Percentiles rank a stretch among this genome's conserved stretches.
Evolutionary conservation across 2,329 filamentous ascomycete genomes (phyloP).

Genomic region (Aspergillus caelatus): DNA sequence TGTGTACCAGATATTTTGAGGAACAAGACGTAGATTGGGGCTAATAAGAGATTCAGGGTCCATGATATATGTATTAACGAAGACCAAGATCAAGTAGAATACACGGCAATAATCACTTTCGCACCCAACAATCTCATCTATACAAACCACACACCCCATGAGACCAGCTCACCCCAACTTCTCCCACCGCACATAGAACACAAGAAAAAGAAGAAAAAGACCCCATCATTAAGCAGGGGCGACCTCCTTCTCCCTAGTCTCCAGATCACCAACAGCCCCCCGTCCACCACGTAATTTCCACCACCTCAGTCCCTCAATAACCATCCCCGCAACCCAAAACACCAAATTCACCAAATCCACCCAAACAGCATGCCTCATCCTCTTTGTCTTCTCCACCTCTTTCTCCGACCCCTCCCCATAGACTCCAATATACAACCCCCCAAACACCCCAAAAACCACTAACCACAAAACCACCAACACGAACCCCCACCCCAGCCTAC

Average conservation of each 20-base stretch:
- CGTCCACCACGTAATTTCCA: constrained; percentile 25
- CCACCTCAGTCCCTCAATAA: constrained; percentile 40
- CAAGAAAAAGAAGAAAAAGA: background rate
- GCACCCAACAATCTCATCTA: background rate
- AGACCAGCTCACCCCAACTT: background rate
- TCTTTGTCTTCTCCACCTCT: constrained; percentile 50
- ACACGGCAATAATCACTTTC: background rate
- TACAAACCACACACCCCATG: background rate
- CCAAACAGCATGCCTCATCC: constrained; percentile 89
- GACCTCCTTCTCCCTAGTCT: constrained; percentile 29
- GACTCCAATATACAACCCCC: constrained; percentile 71
- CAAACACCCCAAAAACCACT: constrained; percentile 81
- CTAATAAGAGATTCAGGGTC: background rate
- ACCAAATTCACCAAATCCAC: constrained; percentile 74
- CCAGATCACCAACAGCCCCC: constrained; percentile 18
- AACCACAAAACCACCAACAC: constrained; percentile 79
- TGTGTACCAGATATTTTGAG: background rate
- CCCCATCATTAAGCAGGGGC: background rate
- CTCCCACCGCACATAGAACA: background rate
- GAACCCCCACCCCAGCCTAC: constrained; percentile 68
- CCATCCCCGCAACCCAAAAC: constrained; percentile 71
- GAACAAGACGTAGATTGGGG: background rate
- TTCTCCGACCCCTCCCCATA: constrained; percentile 10
- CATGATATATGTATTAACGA: constrained; percentile 6
- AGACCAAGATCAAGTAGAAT: constrained; percentile 1